A percentile compares a stretch with the other conserved stretches of the same genome.
phyloP scores from a whole-genome alignment of 2,329 filamentous ascomycete species.

The Alternaria conjuncta region DNA sequence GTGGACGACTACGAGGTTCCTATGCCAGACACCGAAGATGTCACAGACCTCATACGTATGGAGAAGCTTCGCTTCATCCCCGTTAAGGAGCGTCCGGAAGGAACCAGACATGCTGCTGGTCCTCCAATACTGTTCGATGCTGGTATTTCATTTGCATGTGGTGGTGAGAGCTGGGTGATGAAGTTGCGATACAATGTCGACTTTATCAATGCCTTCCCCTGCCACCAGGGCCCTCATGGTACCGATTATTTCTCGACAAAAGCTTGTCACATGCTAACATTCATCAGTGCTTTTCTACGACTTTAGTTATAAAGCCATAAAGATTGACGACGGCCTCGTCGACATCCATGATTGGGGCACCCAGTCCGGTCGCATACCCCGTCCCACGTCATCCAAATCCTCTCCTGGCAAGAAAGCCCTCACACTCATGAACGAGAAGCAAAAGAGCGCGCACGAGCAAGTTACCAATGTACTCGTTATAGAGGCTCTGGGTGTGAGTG shows the following conservation, averaged over 20 bases:
- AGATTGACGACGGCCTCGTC: conserved; percentile 68
- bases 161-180: conserved; percentile 49
- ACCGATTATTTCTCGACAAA: neutral
- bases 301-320: conserved; percentile 66
- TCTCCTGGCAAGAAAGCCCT: conserved; percentile 41
- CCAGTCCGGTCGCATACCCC: conserved; percentile 40
- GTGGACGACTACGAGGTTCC: conserved; percentile 71
- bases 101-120: conserved; percentile 31
- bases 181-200: conserved; percentile 49
- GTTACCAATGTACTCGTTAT: conserved; percentile 72
- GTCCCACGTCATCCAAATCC: conserved; percentile 39
- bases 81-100: conserved; percentile 45
- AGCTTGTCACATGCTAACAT: conserved; percentile 13
- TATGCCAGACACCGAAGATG: conserved; percentile 62
- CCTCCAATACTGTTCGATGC: conserved; percentile 48
- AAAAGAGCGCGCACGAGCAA: conserved; percentile 39
- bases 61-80: conserved; percentile 69
- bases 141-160: conserved; percentile 50
- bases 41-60: conserved; percentile 71
- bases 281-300: conserved; percentile 70
- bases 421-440: conserved; percentile 27
- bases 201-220: conserved; percentile 52
- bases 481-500: conserved; percentile 73
- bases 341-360: conserved; percentile 69
- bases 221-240: conserved; percentile 51